A percentile compares a stretch with the other conserved stretches of the same genome.
Conservation (phyloP, 2,329 filamentous ascomycete genomes). For the Coniosporium tulheliwenetii region DNA sequence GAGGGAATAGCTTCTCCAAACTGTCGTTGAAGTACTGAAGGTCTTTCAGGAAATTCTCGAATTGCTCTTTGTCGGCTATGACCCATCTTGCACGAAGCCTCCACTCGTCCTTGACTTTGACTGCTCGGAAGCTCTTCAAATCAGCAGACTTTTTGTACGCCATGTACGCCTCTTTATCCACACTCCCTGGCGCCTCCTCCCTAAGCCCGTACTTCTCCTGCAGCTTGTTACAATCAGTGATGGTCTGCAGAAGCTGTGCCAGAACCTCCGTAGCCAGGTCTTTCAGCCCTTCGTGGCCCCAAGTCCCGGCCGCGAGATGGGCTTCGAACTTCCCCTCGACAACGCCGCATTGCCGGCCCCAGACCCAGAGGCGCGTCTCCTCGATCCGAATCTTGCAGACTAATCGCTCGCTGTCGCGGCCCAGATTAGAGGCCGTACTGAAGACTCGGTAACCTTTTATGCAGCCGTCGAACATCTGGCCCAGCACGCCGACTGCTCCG, state of each 20-base stretch:
- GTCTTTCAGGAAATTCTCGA: constrained; percentile 23
- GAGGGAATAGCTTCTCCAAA: constrained; percentile 31
- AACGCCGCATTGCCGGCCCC: constrained; percentile 34
- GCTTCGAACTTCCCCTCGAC: constrained; percentile 29
- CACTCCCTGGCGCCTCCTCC: constrained; percentile 12
- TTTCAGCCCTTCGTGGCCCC: constrained; percentile 22
- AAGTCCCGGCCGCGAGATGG: constrained; percentile 19
- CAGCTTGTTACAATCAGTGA: constrained; percentile 28
- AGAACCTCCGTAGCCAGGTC: constrained; percentile 26
- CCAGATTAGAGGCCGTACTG: constrained; percentile 25
- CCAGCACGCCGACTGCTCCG: constrained; percentile 28
- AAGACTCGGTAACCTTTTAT: constrained; percentile 31
- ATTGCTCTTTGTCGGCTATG: constrained; percentile 33
- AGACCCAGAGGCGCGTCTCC: constrained; percentile 32
- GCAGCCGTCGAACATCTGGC: constrained; percentile 32
- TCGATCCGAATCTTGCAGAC: constrained; percentile 34
- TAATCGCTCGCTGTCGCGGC: constrained; percentile 26
- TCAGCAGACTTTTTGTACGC: constrained; percentile 2
- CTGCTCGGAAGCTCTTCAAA: not conserved
- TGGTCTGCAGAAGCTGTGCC: constrained; percentile 26
- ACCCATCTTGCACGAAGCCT: constrained; percentile 26
- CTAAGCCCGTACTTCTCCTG: constrained; percentile 26
- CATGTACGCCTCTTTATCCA: constrained; percentile 3
- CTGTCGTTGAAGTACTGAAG: constrained; percentile 34
- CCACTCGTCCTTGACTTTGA: constrained; percentile 1